Evolutionary conservation across 768 basidiomycete species (phyloP).

Genomic region (Punctularia strigosozonata): DNA sequence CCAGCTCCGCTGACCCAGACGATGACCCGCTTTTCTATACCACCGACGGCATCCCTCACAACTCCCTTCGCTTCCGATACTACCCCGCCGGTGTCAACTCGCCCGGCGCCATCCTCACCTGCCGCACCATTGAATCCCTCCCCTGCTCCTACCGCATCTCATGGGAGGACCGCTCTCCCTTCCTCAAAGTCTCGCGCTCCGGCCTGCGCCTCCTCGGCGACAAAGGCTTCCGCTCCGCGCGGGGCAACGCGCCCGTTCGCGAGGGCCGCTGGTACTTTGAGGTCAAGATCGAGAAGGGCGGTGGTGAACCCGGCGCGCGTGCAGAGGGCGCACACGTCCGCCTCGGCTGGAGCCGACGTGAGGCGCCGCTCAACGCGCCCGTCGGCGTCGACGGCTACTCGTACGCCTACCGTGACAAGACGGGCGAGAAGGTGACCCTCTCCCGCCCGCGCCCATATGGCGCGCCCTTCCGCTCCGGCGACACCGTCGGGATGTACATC

Average conservation of each 20-base stretch:
- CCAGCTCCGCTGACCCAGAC: too few species aligned
- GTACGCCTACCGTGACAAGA: constrained; percentile 85
- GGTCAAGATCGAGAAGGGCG: constrained; percentile 65
- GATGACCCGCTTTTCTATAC: constrained; percentile 47
- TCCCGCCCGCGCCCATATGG: constrained; percentile 78
- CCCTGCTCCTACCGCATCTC: constrained; percentile 63
- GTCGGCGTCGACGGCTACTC: constrained; percentile 91
- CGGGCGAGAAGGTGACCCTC: constrained; percentile 82
- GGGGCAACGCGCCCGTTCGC: constrained; percentile 81
- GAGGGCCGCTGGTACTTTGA: constrained; percentile 95
- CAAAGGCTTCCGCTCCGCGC: constrained; percentile 83
- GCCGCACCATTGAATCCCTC: constrained; percentile 71
- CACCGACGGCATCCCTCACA: constrained; percentile 62
- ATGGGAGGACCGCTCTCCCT: constrained; percentile 87
- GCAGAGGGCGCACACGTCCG: constrained; percentile 74
- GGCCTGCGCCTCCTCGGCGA: constrained; percentile 68
- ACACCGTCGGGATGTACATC: constrained; percentile 91
- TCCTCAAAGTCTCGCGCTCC: constrained; percentile 69
- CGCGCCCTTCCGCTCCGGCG: constrained; percentile 60
- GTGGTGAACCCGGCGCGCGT: constrained; percentile 48
- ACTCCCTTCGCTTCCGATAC: constrained; percentile 72
- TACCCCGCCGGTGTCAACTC: constrained; percentile 67
- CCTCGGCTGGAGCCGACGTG: constrained; percentile 85
- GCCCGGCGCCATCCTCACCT: constrained; percentile 33
- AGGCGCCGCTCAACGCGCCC: constrained; percentile 88